Base-by-base conservation (phyloP, 2,329 filamentous ascomycete species). In the Aureobasidium uvarum region DNA sequence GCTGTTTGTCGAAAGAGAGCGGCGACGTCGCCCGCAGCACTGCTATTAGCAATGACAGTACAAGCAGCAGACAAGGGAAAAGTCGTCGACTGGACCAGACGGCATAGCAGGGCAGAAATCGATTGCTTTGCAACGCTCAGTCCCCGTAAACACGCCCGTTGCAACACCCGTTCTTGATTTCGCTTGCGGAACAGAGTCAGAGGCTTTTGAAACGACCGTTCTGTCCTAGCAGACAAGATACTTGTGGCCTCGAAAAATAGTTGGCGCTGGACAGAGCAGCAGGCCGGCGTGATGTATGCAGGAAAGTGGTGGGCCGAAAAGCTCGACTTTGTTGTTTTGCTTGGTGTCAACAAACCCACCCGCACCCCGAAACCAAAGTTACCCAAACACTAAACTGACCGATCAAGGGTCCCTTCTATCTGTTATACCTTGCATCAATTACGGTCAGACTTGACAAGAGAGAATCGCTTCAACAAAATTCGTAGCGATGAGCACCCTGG, bases 101-200 rank as follows among this genome's bases (percentile, higher is more conserved):
- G n/a, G 60, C 60, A 63, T 63, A 63, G 46, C 46, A 63, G 48
- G 46, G 46, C 48, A 54, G 60, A 54, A 63, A 63, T 63, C 46
- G 60, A 63, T 63, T 63, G 48, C 60, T 48, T 28, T 43, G 36
- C 48, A 63, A 63, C 60, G 60, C 48, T 63, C 59, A 41, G 18
- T 63, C 60, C 60, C 60, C 60, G 48, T 63, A 63, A 63, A 63
- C 60, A 63, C 58, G 33, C 58, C 56, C 58, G 58, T 62, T 62
- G 33, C 58, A 51, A 51, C 58, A 60, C 58, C 58, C 45, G 58
- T 51, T 62, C 58, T 62, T 62, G 58, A 51, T 62, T 51, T 62
- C 45, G 56, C 56, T 60, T 60, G 56, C 56, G 43, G 43, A 31
- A 31, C 23, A 41, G 8, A 62, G 28, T 46, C 43, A 33, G 45